Evolutionary conservation across 75 land plant species (phyloP), one percentile per base, ranked within the genome.

Genomic region (Sequoiadendron giganteum): DNA sequence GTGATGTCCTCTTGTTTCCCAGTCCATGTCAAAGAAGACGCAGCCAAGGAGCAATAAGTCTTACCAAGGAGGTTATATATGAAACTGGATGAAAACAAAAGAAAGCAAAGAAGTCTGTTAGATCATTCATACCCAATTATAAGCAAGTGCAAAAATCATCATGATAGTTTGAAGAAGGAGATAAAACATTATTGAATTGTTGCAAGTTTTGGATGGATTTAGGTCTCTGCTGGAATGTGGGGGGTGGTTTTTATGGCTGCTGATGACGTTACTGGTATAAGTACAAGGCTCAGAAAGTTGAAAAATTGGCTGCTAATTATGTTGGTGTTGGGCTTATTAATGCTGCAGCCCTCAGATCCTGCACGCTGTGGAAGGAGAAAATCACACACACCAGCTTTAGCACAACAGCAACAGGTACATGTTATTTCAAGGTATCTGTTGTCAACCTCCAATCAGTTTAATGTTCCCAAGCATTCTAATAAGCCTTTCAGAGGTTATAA

Each of bases 261-360:
- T 65, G 70, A 21, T 65, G 70, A 65, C 28, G n/a, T 3, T 61
- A 61, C 68, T 61, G 68, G 5, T 65, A 65, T 65, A 65, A 65
- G 70, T 65, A 65, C 70, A 65, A 65, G 70, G 70, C 70, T 65
- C 30, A 65, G 70, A 28, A 25, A 65, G 70, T 65, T 65, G 70
- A 65, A 25, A 25, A 65, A 65, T 25, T 65, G 25, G 70, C n/a
- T 65, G n/a, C 70, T 65, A 25, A 65, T 65, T 65, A 7, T 65
- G 70, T 65, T 65, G n/a, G n/a, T 65, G n/a, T 65, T 65, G 70
- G 70, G n/a, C n/a, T 65, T 65, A 65, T 65, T 65, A 65, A 65
- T 65, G 70, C 30, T 28, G n/a, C 70, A 65, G 70, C 70, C 70
- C 70, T 65, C 70, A 65, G 70, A 65, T 65, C 70, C 30, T 7